phyloP scores from a whole-genome alignment of 2,329 filamentous ascomycete genomes.

The Scortechinia acanthostroma region DNA sequence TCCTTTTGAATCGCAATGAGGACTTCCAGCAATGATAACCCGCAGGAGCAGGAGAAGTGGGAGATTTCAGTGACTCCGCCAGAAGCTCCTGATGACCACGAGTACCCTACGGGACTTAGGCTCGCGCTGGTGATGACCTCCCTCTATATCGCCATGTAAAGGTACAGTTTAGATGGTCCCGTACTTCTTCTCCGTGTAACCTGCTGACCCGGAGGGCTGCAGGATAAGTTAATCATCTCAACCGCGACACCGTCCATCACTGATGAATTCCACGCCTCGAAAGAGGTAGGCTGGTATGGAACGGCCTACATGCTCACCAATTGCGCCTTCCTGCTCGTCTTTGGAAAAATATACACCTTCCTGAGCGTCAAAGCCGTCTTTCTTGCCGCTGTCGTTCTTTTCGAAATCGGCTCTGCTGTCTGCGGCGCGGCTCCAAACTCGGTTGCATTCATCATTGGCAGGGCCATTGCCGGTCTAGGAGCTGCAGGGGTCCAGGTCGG shows the following conservation, averaged over 20 bases:
- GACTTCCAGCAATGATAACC: too few species aligned
- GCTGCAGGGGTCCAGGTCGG: slow-evolving; percentile 14
- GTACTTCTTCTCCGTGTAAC: too few species aligned
- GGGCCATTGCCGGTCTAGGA: slow-evolving; percentile 13
- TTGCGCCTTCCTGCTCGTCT: slow-evolving; percentile 27
- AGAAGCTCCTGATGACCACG: too few species aligned
- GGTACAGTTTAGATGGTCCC: too few species aligned
- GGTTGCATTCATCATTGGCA: slow-evolving; percentile 12
- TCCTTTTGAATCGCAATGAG: too few species aligned
- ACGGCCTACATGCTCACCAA: slow-evolving; percentile 31
- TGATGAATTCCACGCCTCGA: slow-evolving; percentile 32
- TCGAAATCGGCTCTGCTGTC: slow-evolving; percentile 27
- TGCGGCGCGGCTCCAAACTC: slow-evolving; percentile 11
- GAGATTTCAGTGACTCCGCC: too few species aligned
- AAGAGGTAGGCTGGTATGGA: slow-evolving; percentile 38
- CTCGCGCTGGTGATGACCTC: background rate
- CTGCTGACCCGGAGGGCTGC: too few species aligned
- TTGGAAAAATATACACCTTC: slow-evolving; percentile 31
- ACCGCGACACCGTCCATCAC: slow-evolving; percentile 37
- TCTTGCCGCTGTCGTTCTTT: slow-evolving; percentile 24
- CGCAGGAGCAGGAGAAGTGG: too few species aligned
- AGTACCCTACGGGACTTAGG: background rate
- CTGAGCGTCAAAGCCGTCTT: slow-evolving; percentile 32
- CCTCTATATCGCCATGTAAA: background rate
- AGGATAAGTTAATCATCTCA: slow-evolving; percentile 22